These are phyloP conservation scores for Cordia subcordata DNA, from an alignment of 257 asterid species.

Conservation along the genomic window DNA sequence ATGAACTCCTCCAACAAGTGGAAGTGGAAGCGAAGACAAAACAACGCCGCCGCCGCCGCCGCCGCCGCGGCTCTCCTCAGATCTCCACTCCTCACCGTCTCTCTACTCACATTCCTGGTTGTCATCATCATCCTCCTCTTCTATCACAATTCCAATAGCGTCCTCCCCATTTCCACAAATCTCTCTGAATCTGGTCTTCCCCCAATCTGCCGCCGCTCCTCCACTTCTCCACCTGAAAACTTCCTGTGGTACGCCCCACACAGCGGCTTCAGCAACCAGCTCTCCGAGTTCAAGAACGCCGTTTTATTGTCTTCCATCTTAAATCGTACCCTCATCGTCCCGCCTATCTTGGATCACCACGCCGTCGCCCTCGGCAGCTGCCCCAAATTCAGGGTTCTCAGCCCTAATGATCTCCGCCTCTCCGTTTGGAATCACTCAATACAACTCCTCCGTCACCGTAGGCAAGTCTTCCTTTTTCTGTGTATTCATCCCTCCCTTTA, in stretches of 20 bases:
- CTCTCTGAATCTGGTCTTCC: slow-evolving; percentile 15
- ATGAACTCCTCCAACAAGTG: background rate
- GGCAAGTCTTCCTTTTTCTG: slow-evolving; percentile 26
- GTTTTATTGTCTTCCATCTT: slow-evolving; percentile 64
- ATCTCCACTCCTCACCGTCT: slow-evolving; percentile 14
- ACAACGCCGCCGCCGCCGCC: background rate
- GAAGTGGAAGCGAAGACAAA: background rate
- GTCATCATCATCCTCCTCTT: slow-evolving; percentile 38
- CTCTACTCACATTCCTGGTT: slow-evolving; percentile 15
- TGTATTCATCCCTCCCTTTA: background rate
- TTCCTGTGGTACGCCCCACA: slow-evolving; percentile 92
- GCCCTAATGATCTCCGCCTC: slow-evolving; percentile 63
- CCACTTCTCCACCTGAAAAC: slow-evolving; percentile 13
- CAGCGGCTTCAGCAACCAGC: slow-evolving; percentile 96
- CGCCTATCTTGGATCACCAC: slow-evolving; percentile 87
- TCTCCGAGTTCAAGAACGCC: slow-evolving; percentile 81
- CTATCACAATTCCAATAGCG: slow-evolving; percentile 34
- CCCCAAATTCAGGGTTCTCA: slow-evolving; percentile 87
- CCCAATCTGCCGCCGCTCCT: slow-evolving; percentile 13
- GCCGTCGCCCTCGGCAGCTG: slow-evolving; percentile 93
- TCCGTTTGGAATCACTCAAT: slow-evolving; percentile 76
- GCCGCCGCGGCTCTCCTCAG: too few relatives aligned
- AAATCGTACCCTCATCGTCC: slow-evolving; percentile 77
- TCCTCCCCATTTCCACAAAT: slow-evolving; percentile 24
- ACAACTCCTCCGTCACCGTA: slow-evolving; percentile 53